phyloP scores from a whole-genome alignment of 164 flowering plant species.

The Chloranthus sessilifolius region DNA sequence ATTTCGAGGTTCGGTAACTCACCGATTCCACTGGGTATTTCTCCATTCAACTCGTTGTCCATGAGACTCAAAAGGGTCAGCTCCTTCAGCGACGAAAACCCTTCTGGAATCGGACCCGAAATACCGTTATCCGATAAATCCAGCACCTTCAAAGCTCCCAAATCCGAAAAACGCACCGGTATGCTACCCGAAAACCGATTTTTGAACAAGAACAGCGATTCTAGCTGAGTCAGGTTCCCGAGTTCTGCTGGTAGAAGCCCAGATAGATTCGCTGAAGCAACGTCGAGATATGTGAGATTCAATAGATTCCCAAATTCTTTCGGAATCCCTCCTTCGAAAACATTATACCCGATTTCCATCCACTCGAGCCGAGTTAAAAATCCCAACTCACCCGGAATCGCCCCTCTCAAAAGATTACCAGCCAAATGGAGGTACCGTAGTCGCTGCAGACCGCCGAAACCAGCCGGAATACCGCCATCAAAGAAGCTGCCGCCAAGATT shows the following conservation, averaged over 20 bases:
- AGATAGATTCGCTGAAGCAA: slow-evolving; percentile 48
- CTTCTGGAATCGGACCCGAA: slow-evolving; percentile 53
- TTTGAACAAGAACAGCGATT: slow-evolving; percentile 51
- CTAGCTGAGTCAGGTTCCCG: slow-evolving; percentile 47
- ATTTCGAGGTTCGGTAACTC: slow-evolving; percentile 59
- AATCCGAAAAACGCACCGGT: slow-evolving; percentile 38
- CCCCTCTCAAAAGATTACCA: slow-evolving; percentile 59
- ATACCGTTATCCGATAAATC: slow-evolving; percentile 77
- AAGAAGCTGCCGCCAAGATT: slow-evolving; percentile 96
- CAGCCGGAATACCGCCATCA: slow-evolving; percentile 51
- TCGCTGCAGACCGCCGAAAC: slow-evolving; percentile 42
- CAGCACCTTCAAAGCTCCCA: slow-evolving; percentile 32
- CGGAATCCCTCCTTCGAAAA: slow-evolving; percentile 42
- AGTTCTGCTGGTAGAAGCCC: slow-evolving; percentile 47
- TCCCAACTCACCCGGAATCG: slow-evolving; percentile 58
- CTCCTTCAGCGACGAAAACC: slow-evolving; percentile 33
- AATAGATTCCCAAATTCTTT: slow-evolving; percentile 28
- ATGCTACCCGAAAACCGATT: slow-evolving; percentile 60
- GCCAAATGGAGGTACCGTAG: slow-evolving; percentile 53
- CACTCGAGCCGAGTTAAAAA: slow-evolving; percentile 37
- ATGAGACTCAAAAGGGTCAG: slow-evolving; percentile 42
- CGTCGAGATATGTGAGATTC: slow-evolving; percentile 58
- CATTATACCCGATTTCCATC: slow-evolving; percentile 84
- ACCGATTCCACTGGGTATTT: slow-evolving; percentile 59
- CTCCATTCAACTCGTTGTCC: slow-evolving; percentile 54